Conservation (phyloP, 129 eudicot species). For the Oenanthe sinensis region DNA sequence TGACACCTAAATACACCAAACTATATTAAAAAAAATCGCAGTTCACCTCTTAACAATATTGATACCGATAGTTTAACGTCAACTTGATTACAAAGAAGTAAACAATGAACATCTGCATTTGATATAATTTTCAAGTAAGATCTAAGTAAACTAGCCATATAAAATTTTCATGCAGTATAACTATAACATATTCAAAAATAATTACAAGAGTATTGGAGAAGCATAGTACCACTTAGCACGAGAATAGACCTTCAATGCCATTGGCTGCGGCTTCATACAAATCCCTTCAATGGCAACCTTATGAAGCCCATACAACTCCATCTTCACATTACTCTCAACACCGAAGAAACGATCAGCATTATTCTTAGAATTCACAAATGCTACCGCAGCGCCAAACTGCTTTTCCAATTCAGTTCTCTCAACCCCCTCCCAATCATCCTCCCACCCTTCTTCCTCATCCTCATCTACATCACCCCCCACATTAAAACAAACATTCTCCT, state of each 20-base stretch:
- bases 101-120: neutral
- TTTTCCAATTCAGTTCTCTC: constrained; percentile 63
- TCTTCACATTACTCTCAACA: constrained; percentile 36
- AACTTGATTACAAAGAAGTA: neutral
- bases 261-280: constrained; percentile 55
- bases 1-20: neutral
- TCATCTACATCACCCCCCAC: constrained; percentile 12
- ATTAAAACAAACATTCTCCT: constrained; percentile 12
- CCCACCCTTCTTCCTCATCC: constrained; percentile 30
- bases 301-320: constrained; percentile 60
- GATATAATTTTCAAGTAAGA: neutral
- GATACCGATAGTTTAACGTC: neutral
- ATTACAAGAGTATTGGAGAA: constrained; percentile 5
- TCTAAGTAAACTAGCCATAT: neutral
- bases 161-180: neutral
- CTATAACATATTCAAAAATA: neutral
- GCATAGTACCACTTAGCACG: constrained; percentile 70
- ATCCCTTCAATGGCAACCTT: constrained; percentile 67
- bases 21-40: neutral
- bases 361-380: constrained; percentile 35
- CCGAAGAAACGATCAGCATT: constrained; percentile 24
- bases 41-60: neutral
- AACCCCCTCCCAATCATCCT: constrained; percentile 72
- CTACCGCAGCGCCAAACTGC: constrained; percentile 48
- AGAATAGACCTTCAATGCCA: constrained; percentile 65